Evolutionary conservation across 306 rosid species (phyloP), one percentile per base, ranked within the genome.

Genomic region (Cajanus cajan): DNA sequence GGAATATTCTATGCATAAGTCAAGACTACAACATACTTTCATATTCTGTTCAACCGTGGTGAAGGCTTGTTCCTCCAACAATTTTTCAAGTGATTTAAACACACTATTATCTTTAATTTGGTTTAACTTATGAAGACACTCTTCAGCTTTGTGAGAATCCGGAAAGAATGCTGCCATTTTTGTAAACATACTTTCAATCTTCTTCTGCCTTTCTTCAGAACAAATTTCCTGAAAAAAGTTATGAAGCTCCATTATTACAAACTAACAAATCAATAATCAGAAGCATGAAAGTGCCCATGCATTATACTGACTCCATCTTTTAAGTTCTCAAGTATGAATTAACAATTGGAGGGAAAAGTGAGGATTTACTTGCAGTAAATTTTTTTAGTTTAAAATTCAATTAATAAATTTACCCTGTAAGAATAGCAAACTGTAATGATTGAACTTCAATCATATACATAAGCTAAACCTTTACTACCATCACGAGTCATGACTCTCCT

Each of bases 91-190:
- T 18, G 76, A 85, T 43, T 88, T 86, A 78, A 93, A 93, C 73
- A 91, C 51, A 64, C 77, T 87, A 73, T 90, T 89, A 78, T 88
- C 98, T 84, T 91, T 93, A 83, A 87, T 86, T 68, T 89, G 77
- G 82, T 93, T 84, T 79, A 95, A 82, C 82, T 85, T 91, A 40
- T 70, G 81, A 84, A 95, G 86, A 87, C 93, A 81, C 76, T 89
- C 91, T 85, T 88, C 88, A 51, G 97, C 93, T 87, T 87, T 89
- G 43, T 80, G 81, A 82, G 92, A 90, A 85, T 93, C 98, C 4
- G 92, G 84, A 82, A 95, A 95, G 67, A 78, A 87, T 65, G 86
- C 73, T n/a, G 92, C 89, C 87, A 95, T 88, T 85, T 85, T 89
- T 58, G 34, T 76, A 71, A 92, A 82, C 68, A 79, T 80, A 81